Evolutionary conservation across 2,329 filamentous ascomycete species (phyloP).

Genomic region (Ramularia collo-cygni): DNA sequence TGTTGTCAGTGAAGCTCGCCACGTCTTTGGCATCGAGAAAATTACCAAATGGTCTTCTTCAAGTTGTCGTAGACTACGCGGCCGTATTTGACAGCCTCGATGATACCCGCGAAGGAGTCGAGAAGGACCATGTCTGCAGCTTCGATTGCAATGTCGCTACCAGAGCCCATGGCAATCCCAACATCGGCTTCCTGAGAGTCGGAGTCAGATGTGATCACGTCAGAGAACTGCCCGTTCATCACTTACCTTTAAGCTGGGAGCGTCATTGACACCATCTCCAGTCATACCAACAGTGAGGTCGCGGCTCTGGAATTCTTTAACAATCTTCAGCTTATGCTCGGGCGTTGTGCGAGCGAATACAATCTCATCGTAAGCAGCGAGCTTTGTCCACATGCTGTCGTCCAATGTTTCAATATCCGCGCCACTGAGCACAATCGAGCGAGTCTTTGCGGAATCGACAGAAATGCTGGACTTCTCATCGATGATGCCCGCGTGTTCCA

Average conservation of each 20-base stretch:
- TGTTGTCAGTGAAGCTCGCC: too few species aligned
- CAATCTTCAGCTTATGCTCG: slow-evolving; percentile 72
- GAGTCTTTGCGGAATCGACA: slow-evolving; percentile 4
- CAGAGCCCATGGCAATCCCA: slow-evolving; percentile 53
- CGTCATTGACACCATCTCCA: slow-evolving; percentile 43
- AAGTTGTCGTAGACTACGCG: slow-evolving; percentile 74
- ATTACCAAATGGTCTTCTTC: slow-evolving; percentile 60
- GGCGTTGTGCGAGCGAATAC: slow-evolving; percentile 71
- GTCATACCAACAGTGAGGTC: slow-evolving; percentile 52
- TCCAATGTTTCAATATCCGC: slow-evolving; percentile 60
- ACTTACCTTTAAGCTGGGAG: slow-evolving; percentile 44
- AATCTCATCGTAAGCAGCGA: slow-evolving; percentile 62
- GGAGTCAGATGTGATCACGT: background rate
- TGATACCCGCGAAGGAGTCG: slow-evolving; percentile 64
- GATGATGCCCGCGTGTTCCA: slow-evolving; percentile 24
- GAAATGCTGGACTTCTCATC: slow-evolving; percentile 15
- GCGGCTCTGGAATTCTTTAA: slow-evolving; percentile 62
- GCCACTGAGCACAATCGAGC: slow-evolving; percentile 54
- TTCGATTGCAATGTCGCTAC: slow-evolving; percentile 56
- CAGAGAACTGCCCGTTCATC: too few species aligned
- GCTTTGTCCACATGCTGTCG: slow-evolving; percentile 60
- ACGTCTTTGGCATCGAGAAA: too few species aligned
- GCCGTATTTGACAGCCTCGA: slow-evolving; percentile 65
- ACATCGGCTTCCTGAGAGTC: slow-evolving; percentile 44
- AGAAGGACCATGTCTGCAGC: slow-evolving; percentile 57